Conservation (phyloP, 805 yeast genomes). For the Yarrowia bubula region DNA sequence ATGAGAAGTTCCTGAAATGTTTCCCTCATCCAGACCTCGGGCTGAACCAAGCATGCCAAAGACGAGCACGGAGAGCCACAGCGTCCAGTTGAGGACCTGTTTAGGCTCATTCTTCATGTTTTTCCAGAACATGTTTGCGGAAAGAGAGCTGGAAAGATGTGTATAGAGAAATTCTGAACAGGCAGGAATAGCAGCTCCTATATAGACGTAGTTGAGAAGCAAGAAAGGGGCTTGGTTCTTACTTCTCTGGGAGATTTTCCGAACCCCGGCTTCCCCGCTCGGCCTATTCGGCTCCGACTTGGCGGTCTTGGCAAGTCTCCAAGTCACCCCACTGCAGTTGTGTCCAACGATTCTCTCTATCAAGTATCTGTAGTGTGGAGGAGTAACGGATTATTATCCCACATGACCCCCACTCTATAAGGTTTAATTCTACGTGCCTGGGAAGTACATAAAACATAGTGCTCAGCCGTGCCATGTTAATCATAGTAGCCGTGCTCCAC, state of each 20-base stretch:
- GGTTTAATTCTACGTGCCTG: neutral
- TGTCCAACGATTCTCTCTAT: neutral
- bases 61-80: conserved; percentile 47
- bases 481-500: neutral
- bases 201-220: neutral
- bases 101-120: conserved; percentile 26
- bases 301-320: neutral
- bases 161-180: neutral
- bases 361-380: neutral
- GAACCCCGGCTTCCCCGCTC: conserved; percentile 9
- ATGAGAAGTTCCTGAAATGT: conserved; percentile 49
- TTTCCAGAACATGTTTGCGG: neutral
- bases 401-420: neutral
- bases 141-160: neutral
- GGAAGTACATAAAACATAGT: neutral
- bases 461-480: conserved; percentile 1
- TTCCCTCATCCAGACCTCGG: conserved; percentile 60
- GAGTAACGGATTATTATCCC: neutral
- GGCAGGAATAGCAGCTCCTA: conserved; percentile 4
- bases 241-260: neutral
- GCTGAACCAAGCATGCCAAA: conserved; percentile 58
- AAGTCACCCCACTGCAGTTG: neutral
- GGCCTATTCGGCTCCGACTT: conserved; percentile 18
- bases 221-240: neutral
- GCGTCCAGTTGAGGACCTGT: conserved; percentile 41